These are phyloP conservation scores for Teratosphaeria epicoccoides DNA, from an alignment of 2,329 filamentous ascomycete genomes.

Conservation along the genomic window DNA sequence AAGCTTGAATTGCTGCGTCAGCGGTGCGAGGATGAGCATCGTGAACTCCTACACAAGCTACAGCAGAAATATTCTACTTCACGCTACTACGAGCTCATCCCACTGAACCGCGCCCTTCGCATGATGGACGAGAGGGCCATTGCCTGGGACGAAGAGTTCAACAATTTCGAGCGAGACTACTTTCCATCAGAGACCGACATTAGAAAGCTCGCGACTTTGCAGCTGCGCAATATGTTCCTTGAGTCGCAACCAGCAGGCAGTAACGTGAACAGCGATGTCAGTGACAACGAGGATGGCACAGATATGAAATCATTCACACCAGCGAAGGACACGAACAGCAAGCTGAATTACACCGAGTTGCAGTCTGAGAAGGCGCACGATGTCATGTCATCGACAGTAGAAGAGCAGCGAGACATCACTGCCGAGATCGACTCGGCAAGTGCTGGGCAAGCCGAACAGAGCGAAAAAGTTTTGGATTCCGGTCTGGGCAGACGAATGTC, in stretches of 20 bases:
- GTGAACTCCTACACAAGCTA: conserved; percentile 60
- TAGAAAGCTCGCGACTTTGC: conserved; percentile 76
- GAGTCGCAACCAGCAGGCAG: conserved; percentile 58
- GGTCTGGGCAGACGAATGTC: conserved; percentile 16
- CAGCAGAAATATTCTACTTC: conserved; percentile 88
- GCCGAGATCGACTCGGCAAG: conserved; percentile 10
- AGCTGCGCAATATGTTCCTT: conserved; percentile 88
- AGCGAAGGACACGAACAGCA: conserved; percentile 26
- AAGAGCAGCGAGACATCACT: conserved; percentile 41
- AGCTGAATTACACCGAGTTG: conserved; percentile 37
- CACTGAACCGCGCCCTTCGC: conserved; percentile 77
- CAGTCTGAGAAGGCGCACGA: conserved; percentile 51
- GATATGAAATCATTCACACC: conserved; percentile 31
- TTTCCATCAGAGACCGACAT: conserved; percentile 95
- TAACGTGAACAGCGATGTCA: conserved; percentile 20
- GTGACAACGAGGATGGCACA: conserved; percentile 52
- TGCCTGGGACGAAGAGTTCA: conserved; percentile 85
- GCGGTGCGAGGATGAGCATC: conserved; percentile 75
- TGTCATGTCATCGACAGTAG: conserved; percentile 53
- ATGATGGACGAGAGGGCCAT: conserved; percentile 87
- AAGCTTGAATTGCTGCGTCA: conserved; percentile 71
- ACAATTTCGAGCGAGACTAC: conserved; percentile 84
- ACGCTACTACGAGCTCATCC: conserved; percentile 93
- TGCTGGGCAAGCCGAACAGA: conserved; percentile 4
- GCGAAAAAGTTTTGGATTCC: conserved; percentile 6